A percentile compares a stretch with the other conserved stretches of the same genome.
Conservation (phyloP, 2,329 filamentous ascomycete species). For the Xylariaceae sp. region DNA sequence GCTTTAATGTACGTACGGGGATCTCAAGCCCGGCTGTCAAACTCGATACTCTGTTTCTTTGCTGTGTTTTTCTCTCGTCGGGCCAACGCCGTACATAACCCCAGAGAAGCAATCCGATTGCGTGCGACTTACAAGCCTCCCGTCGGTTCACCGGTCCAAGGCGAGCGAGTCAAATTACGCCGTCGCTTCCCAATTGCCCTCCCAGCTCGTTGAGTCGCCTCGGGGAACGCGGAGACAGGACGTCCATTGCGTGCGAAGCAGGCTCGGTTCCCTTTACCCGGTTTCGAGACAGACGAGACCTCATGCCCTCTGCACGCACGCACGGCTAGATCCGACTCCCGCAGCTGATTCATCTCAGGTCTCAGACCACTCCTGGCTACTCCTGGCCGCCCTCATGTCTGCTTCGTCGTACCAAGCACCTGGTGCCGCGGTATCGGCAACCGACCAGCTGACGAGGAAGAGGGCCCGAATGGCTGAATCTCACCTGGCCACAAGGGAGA, state of each 20-base stretch:
- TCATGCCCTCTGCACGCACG: conserved; percentile 4
- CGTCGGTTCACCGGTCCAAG: conserved; percentile 14
- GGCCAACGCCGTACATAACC: conserved; percentile 2
- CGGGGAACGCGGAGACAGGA: conserved; percentile 5
- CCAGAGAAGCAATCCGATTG: conserved; percentile 7
- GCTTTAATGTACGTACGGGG: conserved; percentile 11
- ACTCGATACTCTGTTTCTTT: conserved; percentile 1
- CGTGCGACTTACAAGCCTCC: conserved; percentile 13
- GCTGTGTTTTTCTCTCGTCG: background rate
- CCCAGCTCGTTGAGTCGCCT: conserved; percentile 1
- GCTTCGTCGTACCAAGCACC: conserved; percentile 9
- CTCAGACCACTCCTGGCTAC: background rate
- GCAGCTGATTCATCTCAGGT: conserved; percentile 2
- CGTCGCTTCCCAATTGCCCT: conserved; percentile 3
- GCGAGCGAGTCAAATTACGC: conserved; percentile 11
- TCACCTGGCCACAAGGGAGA: conserved; percentile 3
- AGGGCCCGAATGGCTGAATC: conserved; percentile 3
- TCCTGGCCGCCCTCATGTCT: background rate
- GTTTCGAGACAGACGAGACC: conserved; percentile 5
- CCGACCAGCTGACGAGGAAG: conserved; percentile 9
- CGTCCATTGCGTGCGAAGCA: conserved; percentile 5
- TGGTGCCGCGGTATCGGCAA: conserved; percentile 10
- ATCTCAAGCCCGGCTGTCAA: conserved; percentile 7
- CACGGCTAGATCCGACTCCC: conserved; percentile 12
- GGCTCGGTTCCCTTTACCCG: conserved; percentile 11